Percentiles rank a stretch among this genome's conserved stretches.
phyloP scores from a whole-genome alignment of 2,329 filamentous ascomycete species.

The Colletotrichum higginsianum region DNA sequence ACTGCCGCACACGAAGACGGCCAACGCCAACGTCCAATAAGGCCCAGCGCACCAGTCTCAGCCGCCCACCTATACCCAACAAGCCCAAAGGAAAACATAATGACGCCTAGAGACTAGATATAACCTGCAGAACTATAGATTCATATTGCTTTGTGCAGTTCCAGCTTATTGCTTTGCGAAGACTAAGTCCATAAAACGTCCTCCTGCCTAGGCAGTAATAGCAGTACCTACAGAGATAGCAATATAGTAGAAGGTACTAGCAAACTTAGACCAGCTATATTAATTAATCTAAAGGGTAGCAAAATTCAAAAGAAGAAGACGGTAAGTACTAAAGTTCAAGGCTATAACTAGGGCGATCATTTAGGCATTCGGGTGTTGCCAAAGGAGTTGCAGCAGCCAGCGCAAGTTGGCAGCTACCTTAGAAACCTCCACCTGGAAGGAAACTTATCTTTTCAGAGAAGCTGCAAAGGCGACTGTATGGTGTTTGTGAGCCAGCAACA shows the following conservation, averaged over 20 bases:
- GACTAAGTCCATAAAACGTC: conserved; percentile 55
- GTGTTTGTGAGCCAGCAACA: conserved; percentile 53
- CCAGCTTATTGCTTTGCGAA: conserved; percentile 48
- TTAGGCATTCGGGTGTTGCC: conserved; percentile 63
- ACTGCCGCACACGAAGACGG: conserved; percentile 67
- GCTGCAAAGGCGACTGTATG: background rate
- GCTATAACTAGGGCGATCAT: conserved; percentile 61
- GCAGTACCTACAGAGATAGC: conserved; percentile 62
- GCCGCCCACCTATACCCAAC: conserved; percentile 73
- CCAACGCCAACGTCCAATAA: conserved; percentile 71
- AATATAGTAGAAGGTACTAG: conserved; percentile 65
- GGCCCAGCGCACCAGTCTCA: conserved; percentile 67
- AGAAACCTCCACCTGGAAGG: no score
- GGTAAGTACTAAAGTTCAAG: conserved; percentile 65
- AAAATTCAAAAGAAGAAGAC: conserved; percentile 68
- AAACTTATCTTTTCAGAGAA: no score
- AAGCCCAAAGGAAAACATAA: conserved; percentile 67
- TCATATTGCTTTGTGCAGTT: conserved; percentile 18
- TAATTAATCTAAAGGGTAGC: conserved; percentile 61
- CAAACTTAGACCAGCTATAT: conserved; percentile 62
- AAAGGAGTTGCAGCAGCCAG: conserved; percentile 63
- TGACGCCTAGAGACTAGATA: conserved; percentile 67
- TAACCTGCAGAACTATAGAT: conserved; percentile 65
- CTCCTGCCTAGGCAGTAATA: conserved; percentile 54
- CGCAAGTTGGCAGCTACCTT: conserved; percentile 57